Percentiles rank a stretch among this genome's conserved stretches.
phyloP scores from a whole-genome alignment of 1,284 basidiomycete species.

The Marasmius tenuissimus region DNA sequence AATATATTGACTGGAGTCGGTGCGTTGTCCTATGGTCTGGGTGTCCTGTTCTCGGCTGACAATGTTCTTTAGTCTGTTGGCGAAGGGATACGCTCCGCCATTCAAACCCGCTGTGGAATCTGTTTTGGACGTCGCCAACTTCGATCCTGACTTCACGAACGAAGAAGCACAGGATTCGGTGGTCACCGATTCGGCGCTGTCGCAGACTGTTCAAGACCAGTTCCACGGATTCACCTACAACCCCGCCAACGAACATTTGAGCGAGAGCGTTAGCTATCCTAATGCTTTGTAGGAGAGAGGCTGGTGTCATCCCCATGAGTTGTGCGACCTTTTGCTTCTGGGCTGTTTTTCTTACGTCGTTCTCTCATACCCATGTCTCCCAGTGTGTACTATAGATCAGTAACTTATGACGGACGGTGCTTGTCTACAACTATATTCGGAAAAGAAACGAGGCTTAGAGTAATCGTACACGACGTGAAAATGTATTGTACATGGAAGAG shows the following conservation, averaged over 20 bases:
- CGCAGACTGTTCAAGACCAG: slow-evolving; percentile 93
- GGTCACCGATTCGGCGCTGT: slow-evolving; percentile 88
- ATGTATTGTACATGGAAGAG: too few species aligned
- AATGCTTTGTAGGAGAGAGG: slow-evolving; percentile 32
- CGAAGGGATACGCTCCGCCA: slow-evolving; percentile 96
- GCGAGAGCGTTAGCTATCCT: slow-evolving; percentile 71
- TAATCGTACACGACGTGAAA: too few species aligned
- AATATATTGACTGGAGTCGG: slow-evolving; percentile 90
- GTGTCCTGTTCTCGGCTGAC: slow-evolving; percentile 1
- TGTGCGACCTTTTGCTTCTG: not conserved
- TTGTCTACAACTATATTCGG: too few species aligned
- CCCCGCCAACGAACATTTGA: slow-evolving; percentile 76
- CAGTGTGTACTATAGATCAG: too few species aligned
- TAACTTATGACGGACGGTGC: too few species aligned
- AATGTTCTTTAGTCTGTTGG: slow-evolving; percentile 57
- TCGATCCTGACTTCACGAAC: slow-evolving; percentile 93
- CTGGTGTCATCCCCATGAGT: not conserved
- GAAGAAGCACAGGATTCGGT: slow-evolving; percentile 94
- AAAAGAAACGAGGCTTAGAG: too few species aligned
- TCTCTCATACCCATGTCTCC: too few species aligned
- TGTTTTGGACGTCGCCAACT: slow-evolving; percentile 85
- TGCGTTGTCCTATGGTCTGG: slow-evolving; percentile 26
- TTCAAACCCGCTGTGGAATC: slow-evolving; percentile 98
- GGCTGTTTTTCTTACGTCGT: too few species aligned
- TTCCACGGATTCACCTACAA: slow-evolving; percentile 89